A percentile compares a stretch with the other conserved stretches of the same genome.
These are phyloP conservation scores for Acrocalymma vagum DNA, from an alignment of 2,329 filamentous ascomycete species.

Conservation along the genomic window DNA sequence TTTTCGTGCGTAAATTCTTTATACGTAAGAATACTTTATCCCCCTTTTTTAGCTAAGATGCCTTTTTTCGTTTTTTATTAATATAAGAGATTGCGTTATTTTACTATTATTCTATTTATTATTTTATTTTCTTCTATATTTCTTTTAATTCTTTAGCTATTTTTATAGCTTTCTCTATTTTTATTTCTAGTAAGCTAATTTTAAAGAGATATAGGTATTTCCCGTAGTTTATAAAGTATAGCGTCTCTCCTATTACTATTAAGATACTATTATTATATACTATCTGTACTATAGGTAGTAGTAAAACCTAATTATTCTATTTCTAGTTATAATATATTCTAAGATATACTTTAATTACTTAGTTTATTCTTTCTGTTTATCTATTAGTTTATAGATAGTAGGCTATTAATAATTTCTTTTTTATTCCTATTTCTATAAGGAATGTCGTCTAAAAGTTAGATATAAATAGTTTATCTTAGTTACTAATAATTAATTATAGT, in stretches of 20 bases:
- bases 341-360: conserved; percentile 5
- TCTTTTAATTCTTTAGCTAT: too few relatives aligned
- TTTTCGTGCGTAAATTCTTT: too few relatives aligned
- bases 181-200: too few relatives aligned
- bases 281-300: conserved; percentile 4
- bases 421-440: neutral
- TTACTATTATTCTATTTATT: too few relatives aligned
- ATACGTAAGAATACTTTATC: too few relatives aligned
- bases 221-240: neutral
- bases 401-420: conserved; percentile 8
- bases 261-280: neutral
- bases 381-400: conserved; percentile 11
- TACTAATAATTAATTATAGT: conserved; percentile 10
- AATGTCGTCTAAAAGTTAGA: neutral
- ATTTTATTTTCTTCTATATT: too few relatives aligned
- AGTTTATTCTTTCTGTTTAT: conserved; percentile 8
- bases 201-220: too few relatives aligned
- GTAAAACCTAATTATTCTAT: conserved; percentile 6
- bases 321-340: conserved; percentile 1
- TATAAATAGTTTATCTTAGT: conserved; percentile 9
- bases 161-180: too few relatives aligned
- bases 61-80: too few relatives aligned
- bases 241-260: neutral
- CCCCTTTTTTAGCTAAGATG: too few relatives aligned
- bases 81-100: too few relatives aligned